Evolutionary conservation across 2,329 filamentous ascomycete species (phyloP).

Genomic region (Ophiocordyceps robertsii): DNA sequence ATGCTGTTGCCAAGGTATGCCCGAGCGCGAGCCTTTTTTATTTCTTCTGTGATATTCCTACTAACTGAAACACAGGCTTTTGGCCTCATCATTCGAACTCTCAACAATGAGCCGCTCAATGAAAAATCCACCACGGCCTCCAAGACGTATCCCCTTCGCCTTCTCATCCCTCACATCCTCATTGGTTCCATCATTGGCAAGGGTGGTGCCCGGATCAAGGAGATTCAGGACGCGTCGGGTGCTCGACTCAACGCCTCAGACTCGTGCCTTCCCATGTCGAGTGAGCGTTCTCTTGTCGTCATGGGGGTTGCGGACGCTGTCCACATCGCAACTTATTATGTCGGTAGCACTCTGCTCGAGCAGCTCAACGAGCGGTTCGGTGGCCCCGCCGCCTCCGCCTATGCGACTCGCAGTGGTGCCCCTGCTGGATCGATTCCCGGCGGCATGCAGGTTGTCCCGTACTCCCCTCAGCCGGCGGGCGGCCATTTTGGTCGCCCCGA

Average conservation of each 20-base stretch:
- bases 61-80: constrained; percentile 54
- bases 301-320: constrained; percentile 97
- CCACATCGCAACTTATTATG: constrained; percentile 97
- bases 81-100: constrained; percentile 90
- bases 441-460: constrained; percentile 98
- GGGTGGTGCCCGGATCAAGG: constrained; percentile 85
- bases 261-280: constrained; percentile 83
- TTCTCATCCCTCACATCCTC: constrained; percentile 90
- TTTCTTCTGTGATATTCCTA: not conserved
- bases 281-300: constrained; percentile 93
- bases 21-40: not conserved
- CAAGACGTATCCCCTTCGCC: constrained; percentile 91
- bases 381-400: constrained; percentile 91
- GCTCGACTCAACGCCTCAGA: constrained; percentile 94
- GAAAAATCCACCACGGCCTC: constrained; percentile 82
- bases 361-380: constrained; percentile 95
- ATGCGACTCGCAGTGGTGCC: constrained; percentile 86
- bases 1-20: constrained; percentile 86
- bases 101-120: constrained; percentile 91
- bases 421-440: constrained; percentile 89
- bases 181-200: constrained; percentile 99
- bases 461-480: constrained; percentile 82
- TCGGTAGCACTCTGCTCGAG: constrained; percentile 93
- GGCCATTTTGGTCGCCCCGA: constrained; percentile 89
- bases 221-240: constrained; percentile 96